phyloP scores from a whole-genome alignment of 164 flowering plant species.

The Annona squamosa region DNA sequence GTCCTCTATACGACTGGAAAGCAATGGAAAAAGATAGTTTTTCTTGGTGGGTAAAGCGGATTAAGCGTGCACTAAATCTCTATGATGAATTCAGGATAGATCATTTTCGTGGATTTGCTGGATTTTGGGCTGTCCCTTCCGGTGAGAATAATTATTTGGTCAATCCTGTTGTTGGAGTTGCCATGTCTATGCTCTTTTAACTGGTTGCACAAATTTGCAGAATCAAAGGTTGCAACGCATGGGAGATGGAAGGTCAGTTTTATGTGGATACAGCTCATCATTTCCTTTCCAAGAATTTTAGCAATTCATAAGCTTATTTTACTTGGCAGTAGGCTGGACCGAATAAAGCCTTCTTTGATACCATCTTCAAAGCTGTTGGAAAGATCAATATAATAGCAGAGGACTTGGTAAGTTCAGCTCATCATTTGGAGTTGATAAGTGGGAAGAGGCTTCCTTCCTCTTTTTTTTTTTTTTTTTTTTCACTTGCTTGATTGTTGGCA shows the following conservation, averaged over 20 bases:
- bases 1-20: conserved; percentile 64
- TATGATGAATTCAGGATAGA: conserved; percentile 96
- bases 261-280: neutral
- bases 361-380: conserved; percentile 68
- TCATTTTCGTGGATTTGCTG: conserved; percentile 96
- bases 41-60: conserved; percentile 86
- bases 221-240: conserved; percentile 69
- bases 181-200: neutral
- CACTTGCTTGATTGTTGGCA: neutral
- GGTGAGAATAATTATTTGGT: conserved; percentile 38
- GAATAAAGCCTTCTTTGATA: conserved; percentile 75
- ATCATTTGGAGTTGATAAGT: neutral
- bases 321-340: conserved; percentile 84
- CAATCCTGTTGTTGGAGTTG: neutral
- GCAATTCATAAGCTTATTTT: conserved; percentile 8
- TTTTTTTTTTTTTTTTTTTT: neutral
- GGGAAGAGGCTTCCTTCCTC: neutral
- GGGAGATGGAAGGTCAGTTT: conserved; percentile 88
- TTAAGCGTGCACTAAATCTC: conserved; percentile 68
- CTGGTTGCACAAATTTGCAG: conserved; percentile 37
- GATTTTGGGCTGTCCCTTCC: conserved; percentile 97
- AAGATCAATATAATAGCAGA: conserved; percentile 80
- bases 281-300: neutral
- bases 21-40: conserved; percentile 83
- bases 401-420: conserved; percentile 67